Conservation (phyloP, 352 stramenopile genomes). For the Phytophthora lateralis region DNA sequence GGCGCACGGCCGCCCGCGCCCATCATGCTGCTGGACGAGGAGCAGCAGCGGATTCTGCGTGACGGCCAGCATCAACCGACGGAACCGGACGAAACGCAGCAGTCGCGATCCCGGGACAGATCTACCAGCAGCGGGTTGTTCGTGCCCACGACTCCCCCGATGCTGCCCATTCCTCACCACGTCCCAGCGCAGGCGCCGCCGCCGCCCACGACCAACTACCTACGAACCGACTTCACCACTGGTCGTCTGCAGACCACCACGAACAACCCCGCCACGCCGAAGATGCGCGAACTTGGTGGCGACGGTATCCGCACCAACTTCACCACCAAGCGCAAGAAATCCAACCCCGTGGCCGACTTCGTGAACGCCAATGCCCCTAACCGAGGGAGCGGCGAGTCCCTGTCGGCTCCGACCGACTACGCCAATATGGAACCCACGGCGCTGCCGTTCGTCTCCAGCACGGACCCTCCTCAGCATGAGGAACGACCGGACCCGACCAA, state of each 20-base stretch:
- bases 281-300: constrained; percentile 9
- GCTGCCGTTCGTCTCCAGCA: constrained; percentile 42
- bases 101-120: constrained; percentile 2
- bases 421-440: constrained; percentile 38
- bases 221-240: constrained; percentile 52
- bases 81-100: background rate
- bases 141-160: constrained; percentile 34
- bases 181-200: constrained; percentile 20
- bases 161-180: constrained; percentile 31
- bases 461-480: constrained; percentile 22
- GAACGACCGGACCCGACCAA: constrained; percentile 28
- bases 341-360: constrained; percentile 23
- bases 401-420: constrained; percentile 42
- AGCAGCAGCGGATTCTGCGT: constrained; percentile 59
- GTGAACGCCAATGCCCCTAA: constrained; percentile 22
- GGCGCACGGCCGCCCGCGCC: constrained; percentile 9
- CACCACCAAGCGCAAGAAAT: constrained; percentile 35
- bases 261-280: constrained; percentile 5
- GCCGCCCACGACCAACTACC: constrained; percentile 37
- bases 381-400: constrained; percentile 9
- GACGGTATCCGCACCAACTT: constrained; percentile 54
- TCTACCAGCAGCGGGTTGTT: constrained; percentile 28
- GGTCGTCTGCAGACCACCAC: constrained; percentile 13
- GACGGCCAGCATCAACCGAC: constrained; percentile 4
- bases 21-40: constrained; percentile 59